phyloP scores from a whole-genome alignment of 805 yeast genomes.

The Ascoidea asiatica region DNA sequence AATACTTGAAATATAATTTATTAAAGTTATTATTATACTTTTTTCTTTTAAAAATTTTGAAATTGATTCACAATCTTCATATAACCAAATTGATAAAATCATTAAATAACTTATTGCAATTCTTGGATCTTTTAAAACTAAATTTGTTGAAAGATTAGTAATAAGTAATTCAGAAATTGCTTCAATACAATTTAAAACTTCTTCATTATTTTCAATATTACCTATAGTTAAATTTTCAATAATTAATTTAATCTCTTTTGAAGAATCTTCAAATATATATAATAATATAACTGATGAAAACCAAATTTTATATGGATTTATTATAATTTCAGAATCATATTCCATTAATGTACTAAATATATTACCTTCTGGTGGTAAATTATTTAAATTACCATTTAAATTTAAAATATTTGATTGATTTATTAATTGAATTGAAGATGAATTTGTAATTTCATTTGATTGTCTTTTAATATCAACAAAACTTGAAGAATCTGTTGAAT shows the following conservation, averaged over 20 bases:
- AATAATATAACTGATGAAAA: constrained; percentile 60
- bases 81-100: constrained; percentile 64
- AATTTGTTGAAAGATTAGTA: constrained; percentile 23
- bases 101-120: constrained; percentile 66
- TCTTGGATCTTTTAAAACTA: constrained; percentile 56
- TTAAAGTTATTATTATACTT: constrained; percentile 49
- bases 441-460: not conserved
- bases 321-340: constrained; percentile 53
- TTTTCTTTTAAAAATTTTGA: constrained; percentile 60
- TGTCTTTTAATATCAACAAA: not conserved
- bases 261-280: constrained; percentile 45
- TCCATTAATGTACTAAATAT: constrained; percentile 60
- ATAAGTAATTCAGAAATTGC: constrained; percentile 66
- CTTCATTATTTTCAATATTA: constrained; percentile 38
- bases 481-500: not conserved
- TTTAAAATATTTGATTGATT: not conserved
- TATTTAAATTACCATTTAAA: no score
- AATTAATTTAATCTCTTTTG: constrained; percentile 31
- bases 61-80: constrained; percentile 63
- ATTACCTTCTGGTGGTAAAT: constrained; percentile 32
- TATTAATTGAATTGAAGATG: not conserved
- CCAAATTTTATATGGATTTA: constrained; percentile 85
- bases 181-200: constrained; percentile 54
- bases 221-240: constrained; percentile 45
- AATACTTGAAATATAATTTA: constrained; percentile 48